A percentile compares a stretch with the other conserved stretches of the same genome.
Evolutionary conservation across 345 rosid species (phyloP).

Genomic region (Orychophragmus violaceus): DNA sequence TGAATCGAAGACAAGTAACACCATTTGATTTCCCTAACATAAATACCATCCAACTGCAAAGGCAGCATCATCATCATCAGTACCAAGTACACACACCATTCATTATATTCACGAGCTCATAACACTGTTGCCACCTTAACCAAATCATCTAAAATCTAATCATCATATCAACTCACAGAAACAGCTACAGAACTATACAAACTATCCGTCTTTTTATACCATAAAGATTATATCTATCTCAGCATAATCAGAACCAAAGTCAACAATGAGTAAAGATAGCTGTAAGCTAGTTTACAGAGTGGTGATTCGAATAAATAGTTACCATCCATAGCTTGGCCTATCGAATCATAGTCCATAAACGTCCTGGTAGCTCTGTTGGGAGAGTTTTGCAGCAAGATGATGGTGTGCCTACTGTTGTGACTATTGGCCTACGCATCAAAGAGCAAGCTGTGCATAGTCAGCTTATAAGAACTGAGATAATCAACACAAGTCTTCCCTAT

Average conservation of each 20-base stretch:
- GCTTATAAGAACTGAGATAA: neutral
- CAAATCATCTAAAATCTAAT: neutral
- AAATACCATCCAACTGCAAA: neutral
- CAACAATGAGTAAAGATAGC: neutral
- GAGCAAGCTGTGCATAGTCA: neutral
- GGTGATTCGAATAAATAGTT: conserved; percentile 2
- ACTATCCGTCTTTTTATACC: neutral
- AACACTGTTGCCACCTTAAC: neutral
- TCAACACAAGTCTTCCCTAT: neutral
- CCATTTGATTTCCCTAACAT: neutral
- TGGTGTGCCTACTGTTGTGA: conserved; percentile 60
- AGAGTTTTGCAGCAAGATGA: conserved; percentile 80
- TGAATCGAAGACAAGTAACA: neutral
- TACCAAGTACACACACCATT: neutral
- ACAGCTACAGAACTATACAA: neutral
- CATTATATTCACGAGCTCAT: neutral
- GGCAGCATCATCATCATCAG: no score
- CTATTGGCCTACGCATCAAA: conserved; percentile 50
- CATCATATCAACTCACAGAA: neutral
- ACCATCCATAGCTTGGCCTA: conserved; percentile 97
- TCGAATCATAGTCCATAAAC: conserved; percentile 89
- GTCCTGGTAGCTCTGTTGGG: conserved; percentile 79
- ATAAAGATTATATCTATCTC: neutral
- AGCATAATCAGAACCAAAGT: neutral
- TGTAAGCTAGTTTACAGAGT: neutral